Base-by-base conservation (phyloP, 2,329 filamentous ascomycete species). In the Fusarium pseudocircinatum region DNA sequence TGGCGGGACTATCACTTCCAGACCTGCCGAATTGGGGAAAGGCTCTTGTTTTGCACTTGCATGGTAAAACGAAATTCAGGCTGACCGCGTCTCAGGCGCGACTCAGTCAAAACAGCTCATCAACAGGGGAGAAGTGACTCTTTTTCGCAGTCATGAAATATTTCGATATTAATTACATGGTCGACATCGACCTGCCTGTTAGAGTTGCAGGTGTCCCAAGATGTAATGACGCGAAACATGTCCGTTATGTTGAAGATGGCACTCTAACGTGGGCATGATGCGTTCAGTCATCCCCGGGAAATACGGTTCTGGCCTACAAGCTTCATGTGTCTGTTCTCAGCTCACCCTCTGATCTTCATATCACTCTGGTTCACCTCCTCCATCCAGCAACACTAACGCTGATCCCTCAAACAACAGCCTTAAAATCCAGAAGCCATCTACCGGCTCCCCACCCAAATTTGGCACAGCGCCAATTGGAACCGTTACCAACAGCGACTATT, bases 41-140 rank as follows among this genome's bases (percentile, higher is more conserved):
- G 54, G 20, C 13, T 1, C 16, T n/a, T 7, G 30, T 58, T 57
- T 57, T 57, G 37, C 15, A 26, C 53, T 57, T 36, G 18, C 40
- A 58, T 46, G 30, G 54, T 36, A 49, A 47, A 47, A 28, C 40
- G n/a, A 34, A n/a, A 36, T 15, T 47, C n/a, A 28, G 13, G n/a
- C 40, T 36, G n/a, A 18, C 30, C 8, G n/a, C 14, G 40, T 47
- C 28, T 28, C 10, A n/a, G n/a, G 39, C 7, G 9, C 54, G 30
- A 58, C 30, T 58, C 54, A 58, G 54, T 36, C 7, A 36, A 36
- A 58, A 58, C 30, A 46, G 6, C n/a, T 22, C 28, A 24, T 9
- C 1, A 1, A 12, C 12, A 15, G 8, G 28, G 13, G 4, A 22
- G 16, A 15, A 22, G 32, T 34, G 30, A 6, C 3, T 1, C 2